These are phyloP conservation scores for Knoxdaviesia capensis DNA, from an alignment of 2,329 filamentous ascomycete species.

Conservation along the genomic window DNA sequence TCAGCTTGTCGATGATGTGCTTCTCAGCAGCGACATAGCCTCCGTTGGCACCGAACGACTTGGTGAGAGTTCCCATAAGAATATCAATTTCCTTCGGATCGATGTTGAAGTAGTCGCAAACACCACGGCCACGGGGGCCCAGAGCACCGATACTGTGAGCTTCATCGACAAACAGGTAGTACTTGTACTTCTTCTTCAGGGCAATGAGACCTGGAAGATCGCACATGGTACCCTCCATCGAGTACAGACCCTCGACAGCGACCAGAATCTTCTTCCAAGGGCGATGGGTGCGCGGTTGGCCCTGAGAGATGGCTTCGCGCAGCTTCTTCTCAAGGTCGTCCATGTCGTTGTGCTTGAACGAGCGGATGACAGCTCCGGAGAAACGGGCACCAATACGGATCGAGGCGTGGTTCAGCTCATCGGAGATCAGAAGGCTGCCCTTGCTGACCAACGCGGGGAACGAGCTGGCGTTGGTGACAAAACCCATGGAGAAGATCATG, in stretches of 20 bases:
- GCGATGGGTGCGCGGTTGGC: slow-evolving; percentile 91
- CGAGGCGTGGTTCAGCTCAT: slow-evolving; percentile 94
- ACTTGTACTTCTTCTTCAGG: slow-evolving; percentile 93
- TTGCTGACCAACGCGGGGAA: slow-evolving; percentile 87
- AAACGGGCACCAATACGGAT: slow-evolving; percentile 89
- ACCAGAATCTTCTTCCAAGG: slow-evolving; percentile 99
- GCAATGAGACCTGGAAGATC: slow-evolving; percentile 78
- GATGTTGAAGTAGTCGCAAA: slow-evolving; percentile 93
- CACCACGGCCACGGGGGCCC: slow-evolving; percentile 70
- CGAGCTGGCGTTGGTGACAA: slow-evolving; percentile 81
- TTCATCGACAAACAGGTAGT: slow-evolving; percentile 86
- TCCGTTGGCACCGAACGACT: slow-evolving; percentile 95
- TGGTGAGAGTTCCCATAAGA: slow-evolving; percentile 94
- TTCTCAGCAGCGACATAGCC: slow-evolving; percentile 87
- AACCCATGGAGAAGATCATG: slow-evolving; percentile 98
- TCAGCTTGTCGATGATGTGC: slow-evolving; percentile 78
- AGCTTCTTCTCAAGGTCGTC: slow-evolving; percentile 65
- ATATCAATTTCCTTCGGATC: slow-evolving; percentile 79
- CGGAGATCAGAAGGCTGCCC: slow-evolving; percentile 84
- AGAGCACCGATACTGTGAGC: slow-evolving; percentile 90
- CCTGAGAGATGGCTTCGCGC: slow-evolving; percentile 84
- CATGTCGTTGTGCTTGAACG: slow-evolving; percentile 98
- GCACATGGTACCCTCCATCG: slow-evolving; percentile 98
- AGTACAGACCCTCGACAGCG: slow-evolving; percentile 91
- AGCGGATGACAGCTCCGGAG: slow-evolving; percentile 83